Evolutionary conservation across 805 yeast genomes (phyloP).

Genomic region (Candida rishiriensis): DNA sequence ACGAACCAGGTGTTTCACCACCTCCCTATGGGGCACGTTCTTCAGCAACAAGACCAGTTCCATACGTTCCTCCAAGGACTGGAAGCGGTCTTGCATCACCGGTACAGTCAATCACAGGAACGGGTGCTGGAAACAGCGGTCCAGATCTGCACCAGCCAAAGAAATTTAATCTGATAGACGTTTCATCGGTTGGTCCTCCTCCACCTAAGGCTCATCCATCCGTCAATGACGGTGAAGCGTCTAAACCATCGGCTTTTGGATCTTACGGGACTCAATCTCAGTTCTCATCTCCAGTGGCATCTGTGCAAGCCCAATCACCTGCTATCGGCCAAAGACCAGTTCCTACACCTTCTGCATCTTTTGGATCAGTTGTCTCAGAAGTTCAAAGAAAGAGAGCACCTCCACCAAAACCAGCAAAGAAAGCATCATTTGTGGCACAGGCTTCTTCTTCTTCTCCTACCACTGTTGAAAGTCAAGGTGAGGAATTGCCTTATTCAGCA

Average conservation of each 20-base stretch:
- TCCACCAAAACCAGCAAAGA: conserved; percentile 19
- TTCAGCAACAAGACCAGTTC: conserved; percentile 2
- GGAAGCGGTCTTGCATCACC: background rate
- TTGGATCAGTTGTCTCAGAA: background rate
- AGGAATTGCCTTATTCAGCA: too few species aligned
- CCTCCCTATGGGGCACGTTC: background rate
- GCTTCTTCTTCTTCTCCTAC: too few species aligned
- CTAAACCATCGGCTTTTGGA: background rate
- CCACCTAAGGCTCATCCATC: conserved; percentile 16
- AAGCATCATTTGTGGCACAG: background rate
- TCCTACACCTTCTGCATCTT: background rate
- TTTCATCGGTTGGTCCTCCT: conserved; percentile 19
- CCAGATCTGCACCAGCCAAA: conserved; percentile 8
- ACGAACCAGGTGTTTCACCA: conserved; percentile 5
- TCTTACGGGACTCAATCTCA: background rate
- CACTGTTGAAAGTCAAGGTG: too few species aligned
- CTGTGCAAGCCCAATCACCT: too few species aligned
- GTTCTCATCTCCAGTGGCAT: conserved; percentile 1
- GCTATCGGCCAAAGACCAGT: background rate
- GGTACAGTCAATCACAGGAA: background rate
- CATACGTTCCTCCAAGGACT: conserved; percentile 1
- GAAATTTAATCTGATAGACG: conserved; percentile 13
- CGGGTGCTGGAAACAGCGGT: background rate
- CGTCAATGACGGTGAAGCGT: conserved; percentile 2
- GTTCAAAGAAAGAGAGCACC: conserved; percentile 8